These are phyloP conservation scores for Meira nashicola DNA, from an alignment of 1,284 basidiomycete genomes.

Conservation along the genomic window DNA sequence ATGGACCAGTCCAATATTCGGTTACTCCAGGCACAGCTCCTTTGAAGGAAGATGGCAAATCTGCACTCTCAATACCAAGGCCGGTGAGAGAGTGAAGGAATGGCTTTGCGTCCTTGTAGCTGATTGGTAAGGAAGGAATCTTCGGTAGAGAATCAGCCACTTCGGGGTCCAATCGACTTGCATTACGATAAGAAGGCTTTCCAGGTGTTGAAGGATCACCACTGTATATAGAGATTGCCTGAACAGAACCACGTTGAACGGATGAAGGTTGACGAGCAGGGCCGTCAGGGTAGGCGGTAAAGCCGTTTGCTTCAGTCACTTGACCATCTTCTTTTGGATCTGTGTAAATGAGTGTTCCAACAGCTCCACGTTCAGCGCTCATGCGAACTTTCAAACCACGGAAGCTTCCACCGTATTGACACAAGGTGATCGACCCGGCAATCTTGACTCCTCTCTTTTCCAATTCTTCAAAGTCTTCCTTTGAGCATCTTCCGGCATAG, in stretches of 20 bases:
- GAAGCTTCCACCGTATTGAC: slow-evolving; percentile 74
- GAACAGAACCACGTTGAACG: slow-evolving; percentile 69
- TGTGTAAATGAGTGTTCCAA: slow-evolving; percentile 66
- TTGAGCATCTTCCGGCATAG: slow-evolving; percentile 75
- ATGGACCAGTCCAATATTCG: slow-evolving; percentile 57
- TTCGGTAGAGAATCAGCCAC: slow-evolving; percentile 68
- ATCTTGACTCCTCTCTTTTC: slow-evolving; percentile 63
- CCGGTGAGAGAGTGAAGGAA: slow-evolving; percentile 55
- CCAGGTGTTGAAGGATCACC: slow-evolving; percentile 81
- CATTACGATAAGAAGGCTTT: slow-evolving; percentile 77
- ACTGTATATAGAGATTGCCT: slow-evolving; percentile 75
- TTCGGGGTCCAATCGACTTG: slow-evolving; percentile 59
- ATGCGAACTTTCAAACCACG: slow-evolving; percentile 78
- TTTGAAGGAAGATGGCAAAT: slow-evolving; percentile 58
- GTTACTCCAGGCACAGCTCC: slow-evolving; percentile 57
- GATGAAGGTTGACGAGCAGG: slow-evolving; percentile 75
- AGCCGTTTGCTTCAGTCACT: slow-evolving; percentile 67
- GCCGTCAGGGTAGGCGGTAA: slow-evolving; percentile 67
- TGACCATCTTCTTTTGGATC: slow-evolving; percentile 84
- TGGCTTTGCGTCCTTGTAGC: slow-evolving; percentile 58
- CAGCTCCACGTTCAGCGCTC: slow-evolving; percentile 73
- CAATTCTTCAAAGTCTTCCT: slow-evolving; percentile 65
- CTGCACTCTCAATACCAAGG: slow-evolving; percentile 55
- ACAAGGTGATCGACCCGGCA: slow-evolving; percentile 74
- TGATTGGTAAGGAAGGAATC: slow-evolving; percentile 70